phyloP scores from a whole-genome alignment of 768 basidiomycete species.

The Tubosaeta brunneosetosa region DNA sequence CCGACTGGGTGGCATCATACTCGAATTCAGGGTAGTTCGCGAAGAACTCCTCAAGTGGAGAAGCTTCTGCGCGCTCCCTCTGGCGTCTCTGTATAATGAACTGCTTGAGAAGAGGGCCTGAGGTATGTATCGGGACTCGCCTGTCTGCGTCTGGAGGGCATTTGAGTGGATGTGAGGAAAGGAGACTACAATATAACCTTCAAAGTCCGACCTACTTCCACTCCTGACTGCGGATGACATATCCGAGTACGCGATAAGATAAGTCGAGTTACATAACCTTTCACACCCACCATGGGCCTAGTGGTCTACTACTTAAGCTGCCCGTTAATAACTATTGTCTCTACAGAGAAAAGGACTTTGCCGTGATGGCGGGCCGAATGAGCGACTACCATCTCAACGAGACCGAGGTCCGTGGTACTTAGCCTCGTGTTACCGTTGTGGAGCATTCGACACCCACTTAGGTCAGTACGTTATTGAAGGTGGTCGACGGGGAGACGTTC shows the following conservation, averaged over 20 bases:
- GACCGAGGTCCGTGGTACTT: constrained; percentile 60
- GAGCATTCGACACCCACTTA: constrained; percentile 22
- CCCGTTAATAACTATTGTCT: constrained; percentile 92
- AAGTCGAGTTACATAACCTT: not conserved
- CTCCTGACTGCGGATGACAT: not conserved
- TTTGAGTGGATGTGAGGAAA: not conserved
- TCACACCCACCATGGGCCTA: constrained; percentile 55
- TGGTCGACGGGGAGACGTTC: constrained; percentile 76
- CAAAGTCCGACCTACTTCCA: not conserved
- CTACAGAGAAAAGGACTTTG: constrained; percentile 78
- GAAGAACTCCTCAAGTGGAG: constrained; percentile 5
- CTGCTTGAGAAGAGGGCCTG: not conserved
- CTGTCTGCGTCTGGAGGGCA: not conserved
- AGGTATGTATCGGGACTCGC: not conserved
- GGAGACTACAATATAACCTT: too few relatives aligned
- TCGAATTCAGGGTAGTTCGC: not conserved
- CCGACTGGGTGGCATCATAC: constrained; percentile 5
- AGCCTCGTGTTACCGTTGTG: not conserved
- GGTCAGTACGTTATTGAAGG: constrained; percentile 87
- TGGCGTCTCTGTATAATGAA: not conserved
- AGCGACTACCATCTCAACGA: constrained; percentile 94
- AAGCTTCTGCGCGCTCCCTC: not conserved
- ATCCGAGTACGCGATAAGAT: not conserved
- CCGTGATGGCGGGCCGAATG: constrained; percentile 98
- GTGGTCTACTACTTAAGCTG: constrained; percentile 75